These are phyloP conservation scores for Boechera stricta DNA, from an alignment of 345 rosid genomes.

Conservation along the genomic window DNA sequence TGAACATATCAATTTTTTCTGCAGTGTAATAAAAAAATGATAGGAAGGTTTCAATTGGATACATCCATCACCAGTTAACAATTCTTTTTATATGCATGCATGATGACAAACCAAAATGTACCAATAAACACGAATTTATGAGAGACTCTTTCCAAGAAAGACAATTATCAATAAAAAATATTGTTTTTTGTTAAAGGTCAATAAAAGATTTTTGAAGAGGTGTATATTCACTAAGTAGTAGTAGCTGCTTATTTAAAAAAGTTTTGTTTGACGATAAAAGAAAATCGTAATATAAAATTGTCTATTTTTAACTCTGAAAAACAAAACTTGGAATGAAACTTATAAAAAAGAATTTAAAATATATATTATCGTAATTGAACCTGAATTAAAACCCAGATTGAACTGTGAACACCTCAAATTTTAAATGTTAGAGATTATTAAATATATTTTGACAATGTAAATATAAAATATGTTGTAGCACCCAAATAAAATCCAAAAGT, in stretches of 20 bases:
- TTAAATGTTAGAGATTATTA: too few species aligned
- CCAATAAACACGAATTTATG: neutral
- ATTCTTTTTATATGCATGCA: neutral
- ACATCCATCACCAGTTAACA: neutral
- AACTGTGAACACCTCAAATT: too few species aligned
- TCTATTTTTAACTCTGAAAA: too few species aligned
- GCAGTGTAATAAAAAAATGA: neutral
- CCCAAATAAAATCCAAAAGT: too few species aligned
- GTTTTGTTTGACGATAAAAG: neutral
- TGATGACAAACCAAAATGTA: conserved; percentile 6
- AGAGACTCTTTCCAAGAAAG: neutral
- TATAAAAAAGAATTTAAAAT: too few species aligned
- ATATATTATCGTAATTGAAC: too few species aligned
- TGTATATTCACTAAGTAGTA: neutral
- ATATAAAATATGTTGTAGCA: too few species aligned
- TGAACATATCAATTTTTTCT: neutral
- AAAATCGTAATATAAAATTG: too few species aligned
- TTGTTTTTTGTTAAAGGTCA: neutral
- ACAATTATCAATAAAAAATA: neutral
- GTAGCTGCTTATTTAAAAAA: neutral
- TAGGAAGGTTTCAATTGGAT: neutral
- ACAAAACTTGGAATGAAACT: too few species aligned
- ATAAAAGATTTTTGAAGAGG: neutral
- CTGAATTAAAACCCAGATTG: too few species aligned
- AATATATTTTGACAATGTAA: too few species aligned